phyloP scores from a whole-genome alignment of 371 early-diverging fungal genomes.

The Haplosporangium sp. region DNA sequence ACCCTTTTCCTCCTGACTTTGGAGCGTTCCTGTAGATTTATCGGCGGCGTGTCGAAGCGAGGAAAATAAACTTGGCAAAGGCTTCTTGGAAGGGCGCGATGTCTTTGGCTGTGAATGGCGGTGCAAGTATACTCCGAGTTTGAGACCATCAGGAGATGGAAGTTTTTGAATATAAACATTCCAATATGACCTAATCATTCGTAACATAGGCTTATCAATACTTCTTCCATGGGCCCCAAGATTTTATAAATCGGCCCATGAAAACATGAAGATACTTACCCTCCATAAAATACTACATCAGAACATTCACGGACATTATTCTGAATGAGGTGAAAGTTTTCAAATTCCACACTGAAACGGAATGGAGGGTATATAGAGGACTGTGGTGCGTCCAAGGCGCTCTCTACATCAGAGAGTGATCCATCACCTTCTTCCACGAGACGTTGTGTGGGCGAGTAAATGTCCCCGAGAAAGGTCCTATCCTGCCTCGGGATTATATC shows the following conservation, averaged over 20 bases:
- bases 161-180: conserved; percentile 70
- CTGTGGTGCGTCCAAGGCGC: conserved; percentile 4
- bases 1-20: background rate
- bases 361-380: conserved; percentile 66
- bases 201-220: background rate
- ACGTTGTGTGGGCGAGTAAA: conserved; percentile 3
- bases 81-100: conserved; percentile 1
- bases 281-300: conserved; percentile 67
- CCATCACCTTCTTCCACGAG: background rate
- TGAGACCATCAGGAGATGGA: conserved; percentile 56
- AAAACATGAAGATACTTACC: conserved; percentile 43
- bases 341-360: conserved; percentile 69
- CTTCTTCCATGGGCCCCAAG: background rate
- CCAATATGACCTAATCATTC: conserved; percentile 65
- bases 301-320: conserved; percentile 61
- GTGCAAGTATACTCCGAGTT: conserved; percentile 67
- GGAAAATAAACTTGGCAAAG: background rate
- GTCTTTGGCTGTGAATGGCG: conserved; percentile 56
- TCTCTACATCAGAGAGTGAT: background rate
- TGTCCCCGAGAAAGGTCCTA: conserved; percentile 2
- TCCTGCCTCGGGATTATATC: conserved; percentile 16
- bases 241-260: too few species aligned
- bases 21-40: too few species aligned
- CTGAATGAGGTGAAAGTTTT: conserved; percentile 53
- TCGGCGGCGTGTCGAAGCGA: background rate